Evolutionary conservation across 164 flowering plant species (phyloP), one percentile per base, ranked within the genome.

Genomic region (Dillenia suffruticosa): DNA sequence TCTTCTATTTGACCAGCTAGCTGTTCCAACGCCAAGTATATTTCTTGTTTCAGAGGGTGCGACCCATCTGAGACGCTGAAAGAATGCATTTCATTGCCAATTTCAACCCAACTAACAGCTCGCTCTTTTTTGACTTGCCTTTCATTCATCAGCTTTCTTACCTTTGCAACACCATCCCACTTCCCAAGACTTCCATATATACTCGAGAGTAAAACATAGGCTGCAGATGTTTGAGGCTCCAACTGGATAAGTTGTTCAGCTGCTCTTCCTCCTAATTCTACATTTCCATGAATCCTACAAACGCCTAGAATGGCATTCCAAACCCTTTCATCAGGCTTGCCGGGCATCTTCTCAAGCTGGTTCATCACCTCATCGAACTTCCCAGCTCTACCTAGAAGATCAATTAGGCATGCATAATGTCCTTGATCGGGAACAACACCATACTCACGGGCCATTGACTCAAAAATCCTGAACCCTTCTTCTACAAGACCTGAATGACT

Each of bases 371-470:
- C 79, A 50, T 67, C 75, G 44, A 85, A 80, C 46, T 47, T 22
- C 53, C 93, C 93, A 53, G 85, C 82, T 56, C 86, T 77, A 43
- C 86, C 89, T 50, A 89, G 72, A 19, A 85, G 74, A 79, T 81
- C 88, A 61, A 82, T 73, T 54, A 89, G 66, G 71, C 91, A 84
- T 1, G 89, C 86, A 70, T 78, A 82, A 72, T 84, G 93, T 59
- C 85, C 90, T 66, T 74, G 81, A 64, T 78, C 66, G 1, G 87
- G 90, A 64, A 67, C 16, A 65, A 86, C 66, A 17, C 76, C 72
- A 66, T 79, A 77, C 61, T 69, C 70, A 60, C 19, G 3, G 55
- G 64, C 64, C 83, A 90, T 80, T 56, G 73, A 72, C 44, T 77
- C 67, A 51, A 88, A 84, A 61, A 72, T 62, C 16, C 52, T 24